Evolutionary conservation across 1,139 yeast species (phyloP).

Genomic region (Yamadazyma epiphylla): DNA sequence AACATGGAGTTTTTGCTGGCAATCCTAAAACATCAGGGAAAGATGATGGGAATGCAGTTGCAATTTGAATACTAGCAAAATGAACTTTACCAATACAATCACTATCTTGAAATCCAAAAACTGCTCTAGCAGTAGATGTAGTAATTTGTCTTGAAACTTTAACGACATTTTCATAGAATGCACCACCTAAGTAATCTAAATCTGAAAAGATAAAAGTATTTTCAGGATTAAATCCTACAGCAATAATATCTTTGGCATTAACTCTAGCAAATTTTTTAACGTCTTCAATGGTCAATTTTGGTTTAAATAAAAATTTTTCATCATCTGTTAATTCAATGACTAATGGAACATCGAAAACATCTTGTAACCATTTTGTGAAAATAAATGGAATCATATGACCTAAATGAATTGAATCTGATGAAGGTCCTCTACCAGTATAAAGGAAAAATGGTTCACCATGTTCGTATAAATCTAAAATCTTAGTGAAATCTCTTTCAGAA

Average conservation of each 20-base stretch:
- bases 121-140: constrained; percentile 92
- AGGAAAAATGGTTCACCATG: constrained; percentile 93
- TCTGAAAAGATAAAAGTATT: constrained; percentile 95
- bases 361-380: constrained; percentile 97
- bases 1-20: constrained; percentile 85
- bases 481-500: constrained; percentile 82
- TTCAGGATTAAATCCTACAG: constrained; percentile 91
- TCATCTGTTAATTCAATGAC: constrained; percentile 96
- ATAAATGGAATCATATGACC: constrained; percentile 97
- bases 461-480: constrained; percentile 84
- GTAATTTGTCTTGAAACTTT: constrained; percentile 94
- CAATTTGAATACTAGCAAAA: constrained; percentile 94
- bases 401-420: constrained; percentile 90
- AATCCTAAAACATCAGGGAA: constrained; percentile 90
- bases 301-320: constrained; percentile 95
- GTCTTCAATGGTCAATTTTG: constrained; percentile 79
- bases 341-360: constrained; percentile 94
- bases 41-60: constrained; percentile 92
- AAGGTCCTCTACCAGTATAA: constrained; percentile 98
- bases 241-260: constrained; percentile 90
- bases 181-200: constrained; percentile 87
- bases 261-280: constrained; percentile 75
- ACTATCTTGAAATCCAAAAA: constrained; percentile 94
- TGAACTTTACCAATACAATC: constrained; percentile 94
- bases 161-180: constrained; percentile 91